Percentiles rank a stretch among this genome's conserved stretches.
Conservation (phyloP, 495 filamentous ascomycete genomes). For the Margaritispora aquatica region DNA sequence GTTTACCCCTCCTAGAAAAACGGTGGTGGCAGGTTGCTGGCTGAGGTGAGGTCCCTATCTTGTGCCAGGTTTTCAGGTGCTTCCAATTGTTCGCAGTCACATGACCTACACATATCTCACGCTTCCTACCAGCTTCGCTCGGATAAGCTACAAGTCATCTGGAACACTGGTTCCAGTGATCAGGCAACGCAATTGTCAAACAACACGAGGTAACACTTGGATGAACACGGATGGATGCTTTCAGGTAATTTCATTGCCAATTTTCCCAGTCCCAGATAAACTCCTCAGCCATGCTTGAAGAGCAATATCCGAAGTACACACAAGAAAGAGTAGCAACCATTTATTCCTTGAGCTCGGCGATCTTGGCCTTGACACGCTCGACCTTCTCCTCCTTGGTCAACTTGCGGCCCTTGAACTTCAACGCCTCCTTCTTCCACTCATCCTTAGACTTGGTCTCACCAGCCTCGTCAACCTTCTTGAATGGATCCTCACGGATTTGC, state of each 20-base stretch:
- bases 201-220: background rate
- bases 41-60: background rate
- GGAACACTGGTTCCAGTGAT: background rate
- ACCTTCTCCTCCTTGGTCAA: constrained; percentile 73
- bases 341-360: constrained; percentile 59
- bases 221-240: background rate
- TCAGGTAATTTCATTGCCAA: constrained; percentile 6
- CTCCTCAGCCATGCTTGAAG: constrained; percentile 13
- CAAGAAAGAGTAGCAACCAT: constrained; percentile 4
- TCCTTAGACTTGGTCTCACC: constrained; percentile 88
- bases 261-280: constrained; percentile 11
- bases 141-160: background rate
- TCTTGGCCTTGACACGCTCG: constrained; percentile 79
- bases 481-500: constrained; percentile 95
- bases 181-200: background rate
- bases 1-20: background rate
- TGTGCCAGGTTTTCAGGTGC: background rate
- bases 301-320: constrained; percentile 11
- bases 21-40: no score
- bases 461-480: constrained; percentile 82
- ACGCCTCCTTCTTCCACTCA: constrained; percentile 91
- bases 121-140: no score
- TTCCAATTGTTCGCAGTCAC: no score
- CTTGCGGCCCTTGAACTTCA: constrained; percentile 76
- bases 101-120: no score